Evolutionary conservation across 192 early-diverging fungal species (phyloP).

Genomic region (Coemansia sp.): DNA sequence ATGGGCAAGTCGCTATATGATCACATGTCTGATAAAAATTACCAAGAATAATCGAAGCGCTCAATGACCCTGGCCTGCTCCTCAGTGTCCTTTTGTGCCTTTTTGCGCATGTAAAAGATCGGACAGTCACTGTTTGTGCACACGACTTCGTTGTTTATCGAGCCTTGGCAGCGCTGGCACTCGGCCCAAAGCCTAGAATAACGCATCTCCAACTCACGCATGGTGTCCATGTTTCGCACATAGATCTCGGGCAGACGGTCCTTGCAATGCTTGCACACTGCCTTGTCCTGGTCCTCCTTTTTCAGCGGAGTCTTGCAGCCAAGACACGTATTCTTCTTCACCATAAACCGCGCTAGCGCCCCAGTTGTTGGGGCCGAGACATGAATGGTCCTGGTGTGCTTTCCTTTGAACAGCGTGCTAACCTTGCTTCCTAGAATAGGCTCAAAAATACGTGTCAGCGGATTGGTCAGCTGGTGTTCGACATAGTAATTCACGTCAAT

Average conservation of each 20-base stretch:
- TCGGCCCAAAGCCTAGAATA: constrained; percentile 95
- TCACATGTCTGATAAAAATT: background rate
- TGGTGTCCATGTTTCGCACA: constrained; percentile 64
- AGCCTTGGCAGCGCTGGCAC: constrained; percentile 95
- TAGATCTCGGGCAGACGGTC: constrained; percentile 75
- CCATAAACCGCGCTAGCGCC: constrained; percentile 91
- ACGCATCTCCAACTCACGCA: constrained; percentile 70
- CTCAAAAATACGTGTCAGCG: constrained; percentile 91
- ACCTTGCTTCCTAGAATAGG: constrained; percentile 92
- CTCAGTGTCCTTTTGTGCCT: constrained; percentile 88
- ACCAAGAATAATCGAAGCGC: constrained; percentile 72
- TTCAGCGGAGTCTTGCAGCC: constrained; percentile 86
- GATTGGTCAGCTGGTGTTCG: constrained; percentile 94
- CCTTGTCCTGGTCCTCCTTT: constrained; percentile 59
- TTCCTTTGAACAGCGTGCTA: constrained; percentile 71
- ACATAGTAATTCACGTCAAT: constrained; percentile 97
- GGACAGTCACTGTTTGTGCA: constrained; percentile 96
- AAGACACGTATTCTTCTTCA: constrained; percentile 87
- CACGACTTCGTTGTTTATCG: constrained; percentile 90
- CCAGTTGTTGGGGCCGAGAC: constrained; percentile 85
- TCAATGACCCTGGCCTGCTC: constrained; percentile 70
- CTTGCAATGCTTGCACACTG: constrained; percentile 81
- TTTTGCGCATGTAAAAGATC: constrained; percentile 98
- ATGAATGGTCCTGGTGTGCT: constrained; percentile 76
- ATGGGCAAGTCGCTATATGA: background rate